Evolutionary conservation across 176 grass and related monocot genomes (phyloP), one percentile per base, ranked within the genome.

Genomic region (Chrysopogon serrulatus): DNA sequence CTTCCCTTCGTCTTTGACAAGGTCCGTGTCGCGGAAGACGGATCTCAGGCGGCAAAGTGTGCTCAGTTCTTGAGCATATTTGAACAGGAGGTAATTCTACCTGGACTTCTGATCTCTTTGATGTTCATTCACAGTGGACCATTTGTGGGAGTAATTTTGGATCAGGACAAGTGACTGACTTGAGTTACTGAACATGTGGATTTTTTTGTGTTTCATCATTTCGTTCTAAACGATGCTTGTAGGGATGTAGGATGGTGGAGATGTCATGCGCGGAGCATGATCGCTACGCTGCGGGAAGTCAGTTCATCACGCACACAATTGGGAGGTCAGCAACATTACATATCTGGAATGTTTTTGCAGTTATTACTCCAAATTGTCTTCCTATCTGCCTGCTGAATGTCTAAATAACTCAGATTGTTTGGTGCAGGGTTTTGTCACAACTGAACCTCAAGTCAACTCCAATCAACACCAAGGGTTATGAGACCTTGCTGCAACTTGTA

Each of bases 211-310:
- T 71, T 80, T 56, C 8, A 16, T 56, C 8, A 16, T 33, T 86
- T 28, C 6, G 0, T 69, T 53, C 61, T 86, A 63, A 41, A 27
- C 51, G 0, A 71, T 85, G 18, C 21, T 70, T 65, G 35, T 33
- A 92, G 92, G 90, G 90, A 30, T 94, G 92, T 47, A 88, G 91
- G 45, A 94, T 94, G 92, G 92, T 90, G 53, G 87, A 92, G 87
- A 92, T 90, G 87, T 68, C 85, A 8, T 94, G 92, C 8, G 85
- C 71, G 7, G 90, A 92, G 63, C 92, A 95, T 77, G 92, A 95
- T 76, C 74, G 51, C 10, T 75, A 92, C 3, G 90, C 92, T 0
- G 92, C 90, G 0, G 87, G 92, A 9, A 95, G 82, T 62, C 92
- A 94, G 67, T 92, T 94, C 64, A 90, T 94, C 83, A 94, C 92